Evolutionary conservation across 148 eudicot species (phyloP).

Genomic region (Camellia lanceoleosa): DNA sequence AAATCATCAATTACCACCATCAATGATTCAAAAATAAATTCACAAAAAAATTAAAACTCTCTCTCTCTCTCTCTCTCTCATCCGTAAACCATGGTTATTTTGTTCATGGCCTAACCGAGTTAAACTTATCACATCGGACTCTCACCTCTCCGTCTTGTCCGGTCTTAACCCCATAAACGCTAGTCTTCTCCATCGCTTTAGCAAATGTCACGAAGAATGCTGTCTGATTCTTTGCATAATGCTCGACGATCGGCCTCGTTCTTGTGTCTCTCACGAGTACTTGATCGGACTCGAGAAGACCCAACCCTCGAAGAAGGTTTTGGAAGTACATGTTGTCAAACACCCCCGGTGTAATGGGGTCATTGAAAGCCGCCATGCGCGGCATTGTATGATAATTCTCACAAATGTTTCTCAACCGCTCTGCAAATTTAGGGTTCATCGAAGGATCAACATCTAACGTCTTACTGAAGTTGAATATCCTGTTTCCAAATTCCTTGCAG

Average conservation of each 20-base stretch:
- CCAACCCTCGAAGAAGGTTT: constrained; percentile 26
- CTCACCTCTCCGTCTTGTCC: constrained; percentile 23
- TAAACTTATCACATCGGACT: constrained; percentile 23
- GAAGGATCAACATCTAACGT: neutral
- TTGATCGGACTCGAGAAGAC: constrained; percentile 25
- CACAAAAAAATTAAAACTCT: too few relatives aligned
- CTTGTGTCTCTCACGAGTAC: constrained; percentile 16
- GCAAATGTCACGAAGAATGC: constrained; percentile 19
- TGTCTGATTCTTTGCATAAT: constrained; percentile 14
- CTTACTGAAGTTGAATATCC: neutral
- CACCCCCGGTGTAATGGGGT: neutral
- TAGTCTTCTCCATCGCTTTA: constrained; percentile 23
- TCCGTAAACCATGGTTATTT: too few relatives aligned
- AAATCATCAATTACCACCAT: too few relatives aligned
- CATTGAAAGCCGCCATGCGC: neutral
- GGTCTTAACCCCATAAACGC: constrained; percentile 20
- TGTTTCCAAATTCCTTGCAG: constrained; percentile 10
- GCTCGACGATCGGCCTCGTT: constrained; percentile 21
- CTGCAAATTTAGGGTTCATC: neutral
- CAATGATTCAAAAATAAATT: too few relatives aligned
- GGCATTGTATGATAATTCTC: neutral
- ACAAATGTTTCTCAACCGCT: neutral
- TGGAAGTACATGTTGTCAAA: constrained; percentile 20
- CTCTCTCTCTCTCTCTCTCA: too few relatives aligned
- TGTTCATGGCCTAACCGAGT: neutral